Base-by-base conservation (phyloP, 2,329 filamentous ascomycete species). In the Xylogone sp. region DNA sequence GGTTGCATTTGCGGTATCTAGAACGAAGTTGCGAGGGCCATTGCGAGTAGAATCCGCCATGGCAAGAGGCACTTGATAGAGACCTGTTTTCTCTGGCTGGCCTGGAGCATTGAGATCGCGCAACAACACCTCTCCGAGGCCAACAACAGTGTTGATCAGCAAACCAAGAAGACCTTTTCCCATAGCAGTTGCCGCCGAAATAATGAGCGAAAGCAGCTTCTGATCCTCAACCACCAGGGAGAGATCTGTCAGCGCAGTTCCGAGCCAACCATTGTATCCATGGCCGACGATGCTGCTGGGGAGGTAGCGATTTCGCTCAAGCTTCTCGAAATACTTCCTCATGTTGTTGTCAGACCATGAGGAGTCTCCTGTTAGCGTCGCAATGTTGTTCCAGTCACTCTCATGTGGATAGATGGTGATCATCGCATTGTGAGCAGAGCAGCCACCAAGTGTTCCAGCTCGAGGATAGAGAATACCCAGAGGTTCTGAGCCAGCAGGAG, bases 231-330 rank as follows among this genome's bases (percentile, higher is more conserved):
- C 13, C 4, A 54, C 49, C n/a, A 58, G 43, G 16, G 43, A 43
- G 24, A 50, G 31, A 18, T 47, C 47, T n/a, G 45, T 46, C 24
- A 48, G 1, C 34, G 50, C 21, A 39, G 51, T 42, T 39, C 47
- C 48, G 39, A 74, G 59, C 62, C 65, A 74, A 10, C 73, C 74
- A 22, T 65, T 56, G 51, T 69, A 75, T 3, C 73, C 73, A 45
- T 75, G 74, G 0, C 72, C 72, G 1, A 67, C 42, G 2, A 68
- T 67, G 8, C 65, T 67, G 13, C 62, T 60, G 0, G 70, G 63
- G 0, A 74, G 59, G 49, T 75, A 74, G 48, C 70, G 66, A 56
- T 73, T 72, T 27, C 68, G 66, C 59, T 78, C 75, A 5, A 77
- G 56, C 22, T 65, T 64, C 48, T 64, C 52, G 43, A 76, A 75